Evolutionary conservation across 139 green algal species (phyloP), one percentile per base, ranked within the genome.

Genomic region (Gonium pectorale): DNA sequence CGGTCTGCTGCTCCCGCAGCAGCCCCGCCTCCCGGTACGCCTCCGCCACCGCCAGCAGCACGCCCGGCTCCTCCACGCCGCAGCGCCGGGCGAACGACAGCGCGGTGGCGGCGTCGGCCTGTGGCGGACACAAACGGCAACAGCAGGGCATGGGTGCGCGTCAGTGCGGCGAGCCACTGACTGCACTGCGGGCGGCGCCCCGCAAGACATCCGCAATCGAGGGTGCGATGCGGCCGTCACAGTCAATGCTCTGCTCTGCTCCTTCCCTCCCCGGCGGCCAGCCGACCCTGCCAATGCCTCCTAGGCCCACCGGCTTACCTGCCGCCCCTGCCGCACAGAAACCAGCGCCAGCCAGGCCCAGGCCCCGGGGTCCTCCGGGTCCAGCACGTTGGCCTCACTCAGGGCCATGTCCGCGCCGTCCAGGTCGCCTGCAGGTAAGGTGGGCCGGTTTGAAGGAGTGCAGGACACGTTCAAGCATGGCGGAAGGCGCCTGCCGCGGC

Each of bases 331-430:
- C 75, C 46, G n/a, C 33, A 84, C 44, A 44, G 63, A 62, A 62
- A 84, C 78, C 60, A 84, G 78, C 31, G 63, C 78, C 78, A 84
- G 63, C 78, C 59, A 69, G 44, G 40, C 78, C 78, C 78, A 84
- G 33, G 78, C 43, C 9, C 9, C 4, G 8, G 62, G 40, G 44
- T 84, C 78, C 78, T 84, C 78, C 7, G 78, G 78, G 46, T 84
- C 78, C 62, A 84, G 43, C 78, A 84, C 78, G 63, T 84, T 84
- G 63, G 63, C 78, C 62, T 84, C 78, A 19, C 13, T 67, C 78
- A 84, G 78, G n/a, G 40, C 67, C 62, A 75, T 74, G 62, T 84
- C 78, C 8, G 78, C 78, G 22, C 63, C 37, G 1, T 35, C 6
- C 29, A 84, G 78, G 43, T 84, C 78, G 43, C 75, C 73, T 81